phyloP scores from a whole-genome alignment of 352 stramenopile species.

The Globisporangium echinulatum region DNA sequence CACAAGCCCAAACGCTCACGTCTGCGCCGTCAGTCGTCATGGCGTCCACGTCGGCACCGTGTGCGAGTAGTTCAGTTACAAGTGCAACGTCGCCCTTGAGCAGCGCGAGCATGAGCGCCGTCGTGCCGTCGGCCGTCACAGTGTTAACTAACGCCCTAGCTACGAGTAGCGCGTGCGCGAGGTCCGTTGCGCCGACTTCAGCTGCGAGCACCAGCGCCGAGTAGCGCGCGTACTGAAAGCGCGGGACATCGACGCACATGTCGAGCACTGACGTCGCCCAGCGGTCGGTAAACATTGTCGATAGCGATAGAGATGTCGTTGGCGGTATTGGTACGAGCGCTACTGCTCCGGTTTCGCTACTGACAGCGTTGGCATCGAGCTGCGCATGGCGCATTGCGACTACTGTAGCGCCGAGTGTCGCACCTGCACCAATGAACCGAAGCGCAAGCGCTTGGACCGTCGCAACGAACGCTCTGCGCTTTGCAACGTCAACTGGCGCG shows the following conservation, averaged over 20 bases:
- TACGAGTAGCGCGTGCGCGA: slow-evolving; percentile 30
- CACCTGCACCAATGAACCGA: slow-evolving; percentile 20
- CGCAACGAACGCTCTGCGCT: slow-evolving; percentile 10
- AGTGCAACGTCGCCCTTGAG: slow-evolving; percentile 37
- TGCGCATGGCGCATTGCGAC: neutral
- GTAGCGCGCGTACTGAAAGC: slow-evolving; percentile 51
- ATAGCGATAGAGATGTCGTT: neutral
- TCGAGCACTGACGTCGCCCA: slow-evolving; percentile 54
- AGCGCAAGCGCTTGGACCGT: slow-evolving; percentile 21
- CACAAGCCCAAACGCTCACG: slow-evolving; percentile 52
- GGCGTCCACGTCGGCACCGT: slow-evolving; percentile 37
- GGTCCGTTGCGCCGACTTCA: slow-evolving; percentile 27
- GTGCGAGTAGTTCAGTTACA: slow-evolving; percentile 20
- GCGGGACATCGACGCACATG: slow-evolving; percentile 21
- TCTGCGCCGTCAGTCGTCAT: slow-evolving; percentile 47
- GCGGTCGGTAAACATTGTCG: slow-evolving; percentile 11
- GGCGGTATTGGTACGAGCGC: neutral
- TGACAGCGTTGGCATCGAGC: neutral
- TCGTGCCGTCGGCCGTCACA: slow-evolving; percentile 25
- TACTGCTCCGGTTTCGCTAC: neutral
- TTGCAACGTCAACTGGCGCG: slow-evolving; percentile 12
- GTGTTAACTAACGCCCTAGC: slow-evolving; percentile 31
- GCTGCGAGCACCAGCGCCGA: slow-evolving; percentile 44
- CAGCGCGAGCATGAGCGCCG: slow-evolving; percentile 55
- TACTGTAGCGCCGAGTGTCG: neutral